phyloP scores from a whole-genome alignment of 2,329 filamentous ascomycete genomes.

The Fusarium papillatum region DNA sequence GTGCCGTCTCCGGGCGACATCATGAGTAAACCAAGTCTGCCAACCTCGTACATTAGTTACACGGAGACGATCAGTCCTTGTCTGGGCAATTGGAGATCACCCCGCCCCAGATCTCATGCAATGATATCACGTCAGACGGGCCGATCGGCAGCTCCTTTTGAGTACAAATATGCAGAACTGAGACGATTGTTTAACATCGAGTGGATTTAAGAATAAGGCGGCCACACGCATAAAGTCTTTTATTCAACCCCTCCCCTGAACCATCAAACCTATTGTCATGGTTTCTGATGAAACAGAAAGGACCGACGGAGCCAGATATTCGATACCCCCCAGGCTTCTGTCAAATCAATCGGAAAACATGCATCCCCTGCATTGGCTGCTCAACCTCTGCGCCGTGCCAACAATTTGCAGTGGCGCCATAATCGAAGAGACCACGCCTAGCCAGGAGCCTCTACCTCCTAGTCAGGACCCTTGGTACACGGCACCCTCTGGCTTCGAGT shows the following conservation, averaged over 20 bases:
- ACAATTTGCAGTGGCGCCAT: not conserved
- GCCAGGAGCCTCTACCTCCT: not conserved
- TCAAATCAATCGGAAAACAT: not conserved
- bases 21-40: not conserved
- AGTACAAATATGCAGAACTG: not conserved
- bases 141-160: not conserved
- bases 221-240: not conserved
- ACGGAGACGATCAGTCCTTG: not conserved
- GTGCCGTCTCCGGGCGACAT: not conserved
- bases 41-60: not conserved
- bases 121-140: not conserved
- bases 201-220: not conserved
- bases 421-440: not conserved
- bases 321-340: not conserved
- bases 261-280: not conserved
- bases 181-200: not conserved
- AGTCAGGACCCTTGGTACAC: conserved; percentile 29
- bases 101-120: not conserved
- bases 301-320: not conserved
- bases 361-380: not conserved
- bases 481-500: conserved; percentile 2
- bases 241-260: not conserved
- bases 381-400: not conserved
- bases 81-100: not conserved
- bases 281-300: not conserved